phyloP scores from a whole-genome alignment of 2,329 filamentous ascomycete genomes.

The Thelonectria blattea region DNA sequence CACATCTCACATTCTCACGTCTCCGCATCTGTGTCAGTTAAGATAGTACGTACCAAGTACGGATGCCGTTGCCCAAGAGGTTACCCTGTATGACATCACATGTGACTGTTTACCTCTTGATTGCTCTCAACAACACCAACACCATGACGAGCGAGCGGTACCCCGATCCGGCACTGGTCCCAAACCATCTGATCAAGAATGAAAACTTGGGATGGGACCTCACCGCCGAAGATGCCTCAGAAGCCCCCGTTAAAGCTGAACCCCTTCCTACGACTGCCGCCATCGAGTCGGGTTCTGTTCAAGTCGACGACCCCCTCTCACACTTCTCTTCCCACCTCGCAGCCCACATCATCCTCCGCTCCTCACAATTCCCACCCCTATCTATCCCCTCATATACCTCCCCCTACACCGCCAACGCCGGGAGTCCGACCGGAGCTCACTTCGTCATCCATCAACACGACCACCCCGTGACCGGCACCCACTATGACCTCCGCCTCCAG shows the following conservation, averaged over 20 bases:
- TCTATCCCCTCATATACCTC: constrained; percentile 43
- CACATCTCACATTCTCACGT: background rate
- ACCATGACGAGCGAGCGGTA: constrained; percentile 39
- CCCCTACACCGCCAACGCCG: constrained; percentile 46
- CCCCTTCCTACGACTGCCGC: constrained; percentile 41
- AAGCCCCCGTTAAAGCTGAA: constrained; percentile 8
- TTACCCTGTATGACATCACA: background rate
- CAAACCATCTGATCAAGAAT: constrained; percentile 56
- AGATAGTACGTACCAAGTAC: too few species aligned
- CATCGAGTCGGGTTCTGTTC: constrained; percentile 48
- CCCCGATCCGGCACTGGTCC: constrained; percentile 44
- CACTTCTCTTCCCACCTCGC: constrained; percentile 47
- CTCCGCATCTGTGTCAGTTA: too few species aligned
- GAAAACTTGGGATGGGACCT: constrained; percentile 53
- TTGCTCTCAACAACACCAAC: background rate
- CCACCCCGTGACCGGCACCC: constrained; percentile 70
- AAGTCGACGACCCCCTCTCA: constrained; percentile 47
- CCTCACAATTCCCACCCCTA: constrained; percentile 39
- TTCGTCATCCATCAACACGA: constrained; percentile 78
- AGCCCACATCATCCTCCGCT: constrained; percentile 35
- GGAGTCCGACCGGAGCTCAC: constrained; percentile 50
- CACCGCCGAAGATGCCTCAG: constrained; percentile 17
- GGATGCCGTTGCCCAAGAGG: too few species aligned
- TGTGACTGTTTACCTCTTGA: too few species aligned
- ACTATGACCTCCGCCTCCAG: constrained; percentile 74